phyloP scores from a whole-genome alignment of 371 early-diverging fungal species.

The Mucor velutinosus region DNA sequence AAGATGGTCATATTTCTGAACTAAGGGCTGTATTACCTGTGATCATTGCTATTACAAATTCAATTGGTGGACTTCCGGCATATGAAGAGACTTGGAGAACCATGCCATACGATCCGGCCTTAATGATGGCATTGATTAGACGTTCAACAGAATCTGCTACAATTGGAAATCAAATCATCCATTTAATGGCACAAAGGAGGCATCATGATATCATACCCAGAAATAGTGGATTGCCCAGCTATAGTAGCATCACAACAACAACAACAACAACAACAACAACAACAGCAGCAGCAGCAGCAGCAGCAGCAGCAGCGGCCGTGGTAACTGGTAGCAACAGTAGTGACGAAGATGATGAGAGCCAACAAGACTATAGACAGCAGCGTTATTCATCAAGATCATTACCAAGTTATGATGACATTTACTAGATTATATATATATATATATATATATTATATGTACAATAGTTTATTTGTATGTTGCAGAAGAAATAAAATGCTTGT shows the following conservation, averaged over 20 bases:
- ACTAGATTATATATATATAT: neutral
- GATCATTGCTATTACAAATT: slow-evolving; percentile 22
- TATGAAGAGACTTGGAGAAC: slow-evolving; percentile 32
- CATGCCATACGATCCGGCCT: slow-evolving; percentile 39
- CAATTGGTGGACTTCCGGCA: slow-evolving; percentile 21
- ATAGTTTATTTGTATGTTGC: slow-evolving; percentile 14
- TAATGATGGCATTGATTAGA: slow-evolving; percentile 22
- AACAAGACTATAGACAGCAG: neutral
- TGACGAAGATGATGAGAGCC: neutral
- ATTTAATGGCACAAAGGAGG: neutral
- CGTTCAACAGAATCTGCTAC: neutral
- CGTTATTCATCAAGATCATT: neutral
- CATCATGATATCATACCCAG: neutral
- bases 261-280: neutral
- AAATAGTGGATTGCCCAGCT: slow-evolving; percentile 4
- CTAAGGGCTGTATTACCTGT: slow-evolving; percentile 28
- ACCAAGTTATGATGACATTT: slow-evolving; percentile 10
- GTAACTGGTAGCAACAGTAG: neutral
- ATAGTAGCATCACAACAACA: slow-evolving; percentile 4
- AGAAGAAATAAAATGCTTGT: slow-evolving; percentile 33
- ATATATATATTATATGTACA: neutral
- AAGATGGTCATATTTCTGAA: slow-evolving; percentile 28
- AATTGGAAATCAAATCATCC: neutral
- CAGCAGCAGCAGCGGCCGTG: neutral
- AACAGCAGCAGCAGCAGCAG: neutral